Evolutionary conservation across 140 eudicot species (phyloP).

Genomic region (Ambrosia hybrid): DNA sequence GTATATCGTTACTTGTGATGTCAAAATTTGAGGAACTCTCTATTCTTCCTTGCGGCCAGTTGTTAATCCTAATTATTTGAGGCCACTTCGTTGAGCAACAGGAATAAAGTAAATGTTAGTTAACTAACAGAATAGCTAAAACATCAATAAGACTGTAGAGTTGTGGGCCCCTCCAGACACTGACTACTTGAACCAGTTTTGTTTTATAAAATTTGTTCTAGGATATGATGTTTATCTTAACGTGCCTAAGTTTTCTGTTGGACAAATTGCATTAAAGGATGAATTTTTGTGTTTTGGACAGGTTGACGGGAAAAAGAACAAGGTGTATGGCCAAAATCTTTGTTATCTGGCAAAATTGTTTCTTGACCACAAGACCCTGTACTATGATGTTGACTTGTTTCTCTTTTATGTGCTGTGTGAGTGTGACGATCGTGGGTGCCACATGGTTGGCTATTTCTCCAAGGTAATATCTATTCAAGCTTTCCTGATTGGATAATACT

Average conservation of each 20-base stretch:
- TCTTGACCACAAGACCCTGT: conserved; percentile 97
- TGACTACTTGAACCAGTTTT: not conserved
- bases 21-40: not conserved
- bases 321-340: conserved; percentile 90
- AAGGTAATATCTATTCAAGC: conserved; percentile 49
- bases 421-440: conserved; percentile 99
- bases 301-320: conserved; percentile 99
- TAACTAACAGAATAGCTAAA: conserved; percentile 1
- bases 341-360: conserved; percentile 92
- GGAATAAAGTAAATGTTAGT: not conserved
- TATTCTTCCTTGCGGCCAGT: not conserved
- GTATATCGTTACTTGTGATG: not conserved
- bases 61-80: not conserved
- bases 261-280: not conserved
- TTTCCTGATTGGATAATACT: not conserved
- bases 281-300: conserved; percentile 31
- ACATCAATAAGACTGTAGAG: not conserved
- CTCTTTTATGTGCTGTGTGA: conserved; percentile 88
- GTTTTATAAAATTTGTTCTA: no score
- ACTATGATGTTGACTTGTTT: conserved; percentile 94
- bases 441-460: conserved; percentile 98
- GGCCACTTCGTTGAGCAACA: not conserved
- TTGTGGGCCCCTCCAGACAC: not conserved
- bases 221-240: no score
- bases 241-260: no score